Evolutionary conservation across 306 rosid genomes (phyloP).

Genomic region (Prosopis cineraria): DNA sequence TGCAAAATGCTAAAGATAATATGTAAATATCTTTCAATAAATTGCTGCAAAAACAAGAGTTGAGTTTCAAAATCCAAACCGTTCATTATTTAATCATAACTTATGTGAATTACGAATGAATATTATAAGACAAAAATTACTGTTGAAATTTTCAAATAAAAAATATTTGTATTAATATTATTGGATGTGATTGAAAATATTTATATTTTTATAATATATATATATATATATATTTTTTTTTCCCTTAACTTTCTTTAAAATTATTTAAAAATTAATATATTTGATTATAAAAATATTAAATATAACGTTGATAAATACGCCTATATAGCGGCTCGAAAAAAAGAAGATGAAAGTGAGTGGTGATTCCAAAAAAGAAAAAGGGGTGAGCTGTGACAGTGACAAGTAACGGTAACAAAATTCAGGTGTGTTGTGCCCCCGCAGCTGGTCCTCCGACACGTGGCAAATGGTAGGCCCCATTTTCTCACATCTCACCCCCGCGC

Average conservation of each 20-base stretch:
- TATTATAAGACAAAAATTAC: too few species aligned
- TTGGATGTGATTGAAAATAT: too few species aligned
- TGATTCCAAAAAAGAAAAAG: not conserved
- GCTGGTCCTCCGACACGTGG: not conserved
- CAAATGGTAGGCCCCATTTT: not conserved
- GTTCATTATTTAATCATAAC: too few species aligned
- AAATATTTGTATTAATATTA: too few species aligned
- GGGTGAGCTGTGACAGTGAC: not conserved
- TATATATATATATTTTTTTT: too few species aligned
- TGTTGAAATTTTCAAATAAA: too few species aligned
- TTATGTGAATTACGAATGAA: not conserved
- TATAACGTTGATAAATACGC: not conserved
- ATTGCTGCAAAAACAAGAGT: too few species aligned
- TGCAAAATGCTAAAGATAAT: too few species aligned
- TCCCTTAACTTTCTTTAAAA: too few species aligned
- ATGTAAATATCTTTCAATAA: too few species aligned
- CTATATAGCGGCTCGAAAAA: not conserved
- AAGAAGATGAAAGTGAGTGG: not conserved
- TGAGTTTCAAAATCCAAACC: too few species aligned
- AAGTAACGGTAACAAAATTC: not conserved
- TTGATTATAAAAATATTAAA: not conserved
- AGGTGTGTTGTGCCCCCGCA: not conserved
- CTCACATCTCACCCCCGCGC: not conserved
- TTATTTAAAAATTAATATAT: not conserved
- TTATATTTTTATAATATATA: too few species aligned